Conservation (phyloP, 176 grass and related monocot genomes). For the Bromus sterilis region DNA sequence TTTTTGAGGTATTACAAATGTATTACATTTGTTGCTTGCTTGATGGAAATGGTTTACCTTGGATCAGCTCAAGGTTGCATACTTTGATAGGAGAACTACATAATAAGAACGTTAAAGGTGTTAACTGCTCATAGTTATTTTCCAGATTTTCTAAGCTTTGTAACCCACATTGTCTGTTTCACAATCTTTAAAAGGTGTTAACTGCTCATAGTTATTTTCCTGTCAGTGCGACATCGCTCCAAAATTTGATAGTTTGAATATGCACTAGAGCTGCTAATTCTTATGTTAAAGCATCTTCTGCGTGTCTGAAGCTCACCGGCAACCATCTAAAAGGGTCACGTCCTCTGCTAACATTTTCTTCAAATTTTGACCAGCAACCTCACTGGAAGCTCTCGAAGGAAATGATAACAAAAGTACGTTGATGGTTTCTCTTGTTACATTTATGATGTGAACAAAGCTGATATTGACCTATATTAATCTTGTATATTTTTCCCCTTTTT, state of each 20-base stretch:
- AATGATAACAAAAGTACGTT: slow-evolving; percentile 58
- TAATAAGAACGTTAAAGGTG: neutral
- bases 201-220: too few species aligned
- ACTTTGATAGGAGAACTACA: neutral
- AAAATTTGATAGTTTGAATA: too few species aligned
- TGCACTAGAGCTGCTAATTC: too few species aligned
- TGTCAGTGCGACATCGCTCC: too few species aligned
- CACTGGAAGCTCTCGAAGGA: slow-evolving; percentile 89
- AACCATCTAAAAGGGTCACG: slow-evolving; percentile 90
- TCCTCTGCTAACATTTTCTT: slow-evolving; percentile 74
- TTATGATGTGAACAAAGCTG: too few species aligned
- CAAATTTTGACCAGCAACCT: slow-evolving; percentile 78
- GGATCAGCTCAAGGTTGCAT: neutral
- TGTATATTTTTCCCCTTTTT: neutral
- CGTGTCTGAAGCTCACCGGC: slow-evolving; percentile 64
- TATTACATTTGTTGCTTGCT: neutral
- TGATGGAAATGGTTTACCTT: neutral
- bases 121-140: too few species aligned
- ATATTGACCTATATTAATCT: neutral
- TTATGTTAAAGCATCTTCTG: too few species aligned
- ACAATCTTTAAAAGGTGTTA: too few species aligned
- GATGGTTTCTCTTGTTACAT: slow-evolving; percentile 7
- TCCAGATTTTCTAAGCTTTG: too few species aligned
- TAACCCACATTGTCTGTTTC: too few species aligned
- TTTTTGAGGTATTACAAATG: too few species aligned